Percentiles rank a stretch among this genome's conserved stretches.
Evolutionary conservation across 495 filamentous ascomycete genomes (phyloP).

Genomic region (Penicillium malachiteum): DNA sequence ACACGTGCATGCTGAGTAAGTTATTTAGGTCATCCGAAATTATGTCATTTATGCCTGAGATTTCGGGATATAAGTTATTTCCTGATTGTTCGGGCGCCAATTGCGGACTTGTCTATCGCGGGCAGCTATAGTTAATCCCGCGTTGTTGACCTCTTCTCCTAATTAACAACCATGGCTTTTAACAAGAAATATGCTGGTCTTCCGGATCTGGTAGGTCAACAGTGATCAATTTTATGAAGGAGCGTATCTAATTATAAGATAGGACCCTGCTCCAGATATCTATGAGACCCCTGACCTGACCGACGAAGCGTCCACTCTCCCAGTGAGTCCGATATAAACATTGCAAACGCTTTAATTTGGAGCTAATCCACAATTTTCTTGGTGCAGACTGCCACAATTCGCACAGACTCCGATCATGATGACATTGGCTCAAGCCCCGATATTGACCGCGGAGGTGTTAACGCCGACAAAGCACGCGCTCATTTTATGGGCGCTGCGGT

Average conservation of each 20-base stretch:
- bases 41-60: not conserved
- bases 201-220: conserved; percentile 71
- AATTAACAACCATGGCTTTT: conserved; percentile 39
- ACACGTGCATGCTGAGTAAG: conserved; percentile 26
- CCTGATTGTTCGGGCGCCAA: not conserved
- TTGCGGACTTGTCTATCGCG: conserved; percentile 1
- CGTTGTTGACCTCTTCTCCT: conserved; percentile 17
- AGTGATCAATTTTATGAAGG: not conserved
- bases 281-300: conserved; percentile 93
- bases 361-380: not conserved
- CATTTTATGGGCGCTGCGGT: conserved; percentile 73
- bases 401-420: conserved; percentile 66
- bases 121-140: conserved; percentile 5
- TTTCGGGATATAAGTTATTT: not conserved
- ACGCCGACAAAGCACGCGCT: conserved; percentile 73
- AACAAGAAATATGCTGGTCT: conserved; percentile 79
- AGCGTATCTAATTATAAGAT: conserved; percentile 13
- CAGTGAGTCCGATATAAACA: conserved; percentile 46
- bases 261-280: conserved; percentile 90
- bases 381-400: conserved; percentile 59
- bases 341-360: not conserved
- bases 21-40: too few species aligned
- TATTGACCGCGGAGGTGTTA: conserved; percentile 72
- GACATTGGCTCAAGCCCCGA: conserved; percentile 51
- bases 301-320: conserved; percentile 82